Conservation (phyloP, 495 filamentous ascomycete genomes). For the Aspergillus incahuasiensis region DNA sequence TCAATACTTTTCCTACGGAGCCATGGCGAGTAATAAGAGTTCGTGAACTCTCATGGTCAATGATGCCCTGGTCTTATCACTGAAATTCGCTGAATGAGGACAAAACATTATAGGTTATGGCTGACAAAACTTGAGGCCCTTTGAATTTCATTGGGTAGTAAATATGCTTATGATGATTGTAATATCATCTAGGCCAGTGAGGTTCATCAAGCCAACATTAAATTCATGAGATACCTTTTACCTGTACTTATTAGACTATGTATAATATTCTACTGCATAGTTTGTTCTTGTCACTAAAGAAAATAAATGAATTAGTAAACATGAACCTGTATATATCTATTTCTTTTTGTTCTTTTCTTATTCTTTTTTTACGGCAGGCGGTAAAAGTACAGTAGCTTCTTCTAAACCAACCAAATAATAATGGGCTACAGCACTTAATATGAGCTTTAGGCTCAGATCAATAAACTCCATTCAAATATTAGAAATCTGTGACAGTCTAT, state of each 20-base stretch:
- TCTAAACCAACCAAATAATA: no score
- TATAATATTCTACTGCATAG: no score
- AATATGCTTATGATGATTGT: not conserved
- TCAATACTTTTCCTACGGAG: not conserved
- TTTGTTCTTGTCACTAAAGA: not conserved
- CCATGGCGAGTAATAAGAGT: not conserved
- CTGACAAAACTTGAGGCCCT: not conserved
- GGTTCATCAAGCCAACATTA: no score
- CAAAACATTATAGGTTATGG: not conserved
- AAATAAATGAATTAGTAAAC: not conserved
- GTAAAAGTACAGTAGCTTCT: not conserved
- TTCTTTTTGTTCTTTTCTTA: no score
- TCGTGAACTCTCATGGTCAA: not conserved
- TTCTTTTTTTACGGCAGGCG: slow-evolving; percentile 8
- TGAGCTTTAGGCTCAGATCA: not conserved
- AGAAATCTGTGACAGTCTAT: not conserved
- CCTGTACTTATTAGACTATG: not conserved
- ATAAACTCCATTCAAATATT: not conserved
- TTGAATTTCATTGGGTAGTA: not conserved
- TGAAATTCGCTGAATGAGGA: not conserved
- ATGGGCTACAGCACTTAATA: not conserved
- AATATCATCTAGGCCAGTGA: no score
- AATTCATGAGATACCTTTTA: no score
- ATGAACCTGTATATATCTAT: not conserved
- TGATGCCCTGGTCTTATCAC: not conserved